Conservation (phyloP, 2,329 filamentous ascomycete genomes). For the Talaromyces sp. region DNA sequence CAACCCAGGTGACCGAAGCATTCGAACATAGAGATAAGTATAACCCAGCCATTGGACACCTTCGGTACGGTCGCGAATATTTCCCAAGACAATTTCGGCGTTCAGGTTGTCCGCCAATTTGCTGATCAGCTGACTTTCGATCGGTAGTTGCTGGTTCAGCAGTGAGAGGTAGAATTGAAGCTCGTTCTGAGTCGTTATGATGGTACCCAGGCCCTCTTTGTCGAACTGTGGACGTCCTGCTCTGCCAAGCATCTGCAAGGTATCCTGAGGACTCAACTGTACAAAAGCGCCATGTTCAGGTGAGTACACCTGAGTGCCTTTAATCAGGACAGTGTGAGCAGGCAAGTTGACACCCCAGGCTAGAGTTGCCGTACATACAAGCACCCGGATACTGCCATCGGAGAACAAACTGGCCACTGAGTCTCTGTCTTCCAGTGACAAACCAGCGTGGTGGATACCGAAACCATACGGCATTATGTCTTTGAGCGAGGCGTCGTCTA, state of each 20-base stretch:
- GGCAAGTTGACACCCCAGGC: constrained; percentile 99
- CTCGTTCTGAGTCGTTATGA: constrained; percentile 92
- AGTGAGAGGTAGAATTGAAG: constrained; percentile 97
- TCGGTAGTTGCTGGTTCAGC: constrained; percentile 94
- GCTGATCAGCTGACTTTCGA: constrained; percentile 93
- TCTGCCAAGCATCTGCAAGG: constrained; percentile 97
- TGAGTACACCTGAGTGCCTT: constrained; percentile 96
- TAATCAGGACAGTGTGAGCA: constrained; percentile 97
- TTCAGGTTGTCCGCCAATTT: constrained; percentile 94
- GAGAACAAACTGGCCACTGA: constrained; percentile 94
- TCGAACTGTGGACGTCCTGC: constrained; percentile 95
- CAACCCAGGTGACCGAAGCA: constrained; percentile 90
- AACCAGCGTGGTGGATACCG: constrained; percentile 96
- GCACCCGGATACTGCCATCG: constrained; percentile 85
- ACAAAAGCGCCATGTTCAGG: constrained; percentile 99
- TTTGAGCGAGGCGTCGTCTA: constrained; percentile 84
- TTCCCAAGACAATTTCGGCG: constrained; percentile 91
- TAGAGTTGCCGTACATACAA: constrained; percentile 96
- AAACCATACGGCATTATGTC: constrained; percentile 95
- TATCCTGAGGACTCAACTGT: constrained; percentile 93
- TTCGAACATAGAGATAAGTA: constrained; percentile 95
- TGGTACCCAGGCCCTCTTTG: constrained; percentile 96
- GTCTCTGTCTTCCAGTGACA: constrained; percentile 91
- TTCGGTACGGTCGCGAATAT: constrained; percentile 86
- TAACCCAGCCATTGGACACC: constrained; percentile 99